Conservation (phyloP, 495 filamentous ascomycete genomes). For the Daldinia vernicosa region DNA sequence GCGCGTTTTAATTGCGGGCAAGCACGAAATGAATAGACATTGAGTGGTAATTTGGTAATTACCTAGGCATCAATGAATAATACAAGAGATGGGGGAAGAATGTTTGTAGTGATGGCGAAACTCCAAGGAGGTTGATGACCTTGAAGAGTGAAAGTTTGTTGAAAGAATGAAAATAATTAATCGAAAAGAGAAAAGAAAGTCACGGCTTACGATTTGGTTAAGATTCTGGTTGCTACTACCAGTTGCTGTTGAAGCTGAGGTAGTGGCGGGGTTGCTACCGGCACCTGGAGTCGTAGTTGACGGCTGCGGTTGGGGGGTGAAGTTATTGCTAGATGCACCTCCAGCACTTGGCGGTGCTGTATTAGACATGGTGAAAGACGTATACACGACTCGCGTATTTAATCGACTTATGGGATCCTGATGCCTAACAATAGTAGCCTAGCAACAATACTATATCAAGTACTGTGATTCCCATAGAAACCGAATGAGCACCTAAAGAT, state of each 20-base stretch:
- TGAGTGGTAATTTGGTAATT: background rate
- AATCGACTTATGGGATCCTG: background rate
- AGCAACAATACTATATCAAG: background rate
- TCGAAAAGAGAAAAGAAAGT: background rate
- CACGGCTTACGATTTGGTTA: conserved; percentile 87
- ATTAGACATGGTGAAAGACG: conserved; percentile 36
- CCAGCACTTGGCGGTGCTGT: conserved; percentile 37
- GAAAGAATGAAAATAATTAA: background rate
- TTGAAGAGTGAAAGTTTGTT: background rate
- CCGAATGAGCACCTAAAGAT: background rate
- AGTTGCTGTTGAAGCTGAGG: conserved; percentile 51
- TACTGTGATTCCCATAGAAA: background rate
- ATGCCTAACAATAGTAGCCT: background rate
- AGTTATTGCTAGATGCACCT: conserved; percentile 32
- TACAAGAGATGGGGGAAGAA: background rate
- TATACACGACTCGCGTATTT: background rate
- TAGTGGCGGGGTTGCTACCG: conserved; percentile 29
- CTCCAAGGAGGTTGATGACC: background rate
- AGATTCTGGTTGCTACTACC: conserved; percentile 76
- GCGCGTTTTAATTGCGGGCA: background rate
- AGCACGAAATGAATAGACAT: background rate
- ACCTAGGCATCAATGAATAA: background rate
- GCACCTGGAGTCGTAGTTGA: conserved; percentile 37
- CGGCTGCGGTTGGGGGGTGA: conserved; percentile 36
- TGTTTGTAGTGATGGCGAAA: background rate